Evolutionary conservation across 2,329 filamentous ascomycete species (phyloP), one percentile per base, ranked within the genome.

Genomic region (Sphaerulina musiva): DNA sequence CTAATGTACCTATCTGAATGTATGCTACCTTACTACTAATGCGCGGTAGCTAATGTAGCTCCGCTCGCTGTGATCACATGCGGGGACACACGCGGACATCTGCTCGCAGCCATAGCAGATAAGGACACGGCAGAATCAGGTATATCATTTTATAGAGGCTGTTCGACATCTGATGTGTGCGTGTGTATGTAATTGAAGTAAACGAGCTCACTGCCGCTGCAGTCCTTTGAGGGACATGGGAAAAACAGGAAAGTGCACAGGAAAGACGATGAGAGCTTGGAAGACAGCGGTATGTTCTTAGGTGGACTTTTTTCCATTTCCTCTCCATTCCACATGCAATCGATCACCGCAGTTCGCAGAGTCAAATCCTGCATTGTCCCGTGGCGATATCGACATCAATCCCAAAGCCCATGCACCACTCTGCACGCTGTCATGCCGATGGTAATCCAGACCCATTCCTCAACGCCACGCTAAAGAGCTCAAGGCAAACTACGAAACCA

Each of bases 381-480:
- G 14, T 42, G 20, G 17, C 3, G 26, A 29, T 20, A 26, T 20
- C 23, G 11, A 42, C 14, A 17, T 42, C 12, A 42, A 38, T 38
- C 10, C 34, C 40, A 17, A 17, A 42, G 9, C 11, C 11, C 17
- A 20, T 26, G 17, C 42, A 12, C 17, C 20, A n/a, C 29, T 17
- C 29, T 32, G 41, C 40, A 32, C 29, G 40, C 52, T 54, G 46
- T 49, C 20, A 31, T 48, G 46, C 20, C 32, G 23, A 26, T 29
- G 26, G 26, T 29, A 7, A 29, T 29, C 7, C 8, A 34, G 26
- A 36, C 36, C 38, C n/a, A 34, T 46, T n/a, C 39, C 51, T 39
- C 44, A 55, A 57, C 56, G 57, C 56, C 53, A 49, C 46, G 55
- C 55, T 58, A 29, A 48, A 46, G 46, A 53, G 43, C 43, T 55